These are phyloP conservation scores for Mercurialis annua DNA, from an alignment of 345 rosid species.

Conservation along the genomic window DNA sequence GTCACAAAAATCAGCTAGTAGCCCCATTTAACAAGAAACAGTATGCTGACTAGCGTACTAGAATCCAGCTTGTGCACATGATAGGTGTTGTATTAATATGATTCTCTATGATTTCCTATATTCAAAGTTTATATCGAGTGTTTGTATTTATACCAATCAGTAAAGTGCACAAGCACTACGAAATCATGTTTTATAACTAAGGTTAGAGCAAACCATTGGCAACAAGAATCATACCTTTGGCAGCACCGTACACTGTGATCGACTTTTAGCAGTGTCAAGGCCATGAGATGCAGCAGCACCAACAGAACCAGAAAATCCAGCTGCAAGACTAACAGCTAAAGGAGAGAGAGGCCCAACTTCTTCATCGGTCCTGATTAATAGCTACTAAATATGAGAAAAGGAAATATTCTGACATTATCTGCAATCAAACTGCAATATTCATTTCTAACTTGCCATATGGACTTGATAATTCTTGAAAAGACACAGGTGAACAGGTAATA, in stretches of 20 bases:
- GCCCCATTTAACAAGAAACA: background rate
- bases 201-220: background rate
- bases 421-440: background rate
- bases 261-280: constrained; percentile 81
- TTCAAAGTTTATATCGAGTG: too few species aligned
- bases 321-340: constrained; percentile 60
- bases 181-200: background rate
- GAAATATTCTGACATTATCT: background rate
- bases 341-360: constrained; percentile 78
- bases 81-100: background rate
- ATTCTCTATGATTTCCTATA: background rate
- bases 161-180: background rate
- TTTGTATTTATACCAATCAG: background rate
- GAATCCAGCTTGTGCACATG: background rate
- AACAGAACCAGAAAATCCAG: constrained; percentile 72
- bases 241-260: constrained; percentile 76
- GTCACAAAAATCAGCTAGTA: background rate
- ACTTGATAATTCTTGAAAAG: background rate
- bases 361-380: constrained; percentile 53
- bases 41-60: background rate
- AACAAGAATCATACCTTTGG: constrained; percentile 57
- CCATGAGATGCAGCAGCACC: constrained; percentile 94
- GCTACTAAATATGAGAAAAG: constrained; percentile 16
- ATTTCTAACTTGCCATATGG: background rate
- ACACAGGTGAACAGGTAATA: background rate